Base-by-base conservation (phyloP, 2,329 filamentous ascomycete species). In the Aspergillus carbonarius region DNA sequence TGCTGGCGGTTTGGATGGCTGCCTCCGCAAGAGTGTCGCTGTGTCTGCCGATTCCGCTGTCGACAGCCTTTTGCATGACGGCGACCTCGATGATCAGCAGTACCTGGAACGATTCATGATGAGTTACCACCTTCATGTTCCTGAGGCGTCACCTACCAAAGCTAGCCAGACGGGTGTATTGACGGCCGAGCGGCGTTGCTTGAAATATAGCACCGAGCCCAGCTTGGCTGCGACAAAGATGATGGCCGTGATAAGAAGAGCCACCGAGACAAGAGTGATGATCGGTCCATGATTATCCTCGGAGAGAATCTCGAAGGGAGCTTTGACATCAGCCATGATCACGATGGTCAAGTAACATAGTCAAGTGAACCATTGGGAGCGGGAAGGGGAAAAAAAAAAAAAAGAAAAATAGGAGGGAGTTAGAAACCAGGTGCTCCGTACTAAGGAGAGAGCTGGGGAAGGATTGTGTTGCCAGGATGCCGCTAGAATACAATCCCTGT, bases 101-200 rank as follows among this genome's bases (percentile, higher is more conserved):
- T 1, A 34, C n/a, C 61, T 63, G 34, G 1, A 42, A 18, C 9
- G 5, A n/a, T 15, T 2, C 12, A 7, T 25, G 30, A 4, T 23
- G 15, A n/a, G 5, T 20, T 23, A 15, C 10, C 23, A 23, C 4
- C 17, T 34, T 3, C n/a, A 23, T 34, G 23, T 10, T 20, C 17
- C 2, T 34, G 17, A 17, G n/a, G 8, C 20, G 42, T 15, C 35
- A 59, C 55, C 18, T 20, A 63, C 62, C 49, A 62, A 20, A 53
- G 55, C 62, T 7, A 57, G 17, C 62, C 62, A 63, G 30, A 62
- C 60, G 15, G 62, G 60, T 1, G 53, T 63, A 32, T 60, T 62
- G 27, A 60, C 60, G 1, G 48, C 23, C 8, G 49, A 56, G 30
- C 58, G 62, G 27, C 53, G 48, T 27, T 63, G 62, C 32, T 63